Conservation (phyloP, 495 filamentous ascomycete genomes). For the Cercophora samala region DNA sequence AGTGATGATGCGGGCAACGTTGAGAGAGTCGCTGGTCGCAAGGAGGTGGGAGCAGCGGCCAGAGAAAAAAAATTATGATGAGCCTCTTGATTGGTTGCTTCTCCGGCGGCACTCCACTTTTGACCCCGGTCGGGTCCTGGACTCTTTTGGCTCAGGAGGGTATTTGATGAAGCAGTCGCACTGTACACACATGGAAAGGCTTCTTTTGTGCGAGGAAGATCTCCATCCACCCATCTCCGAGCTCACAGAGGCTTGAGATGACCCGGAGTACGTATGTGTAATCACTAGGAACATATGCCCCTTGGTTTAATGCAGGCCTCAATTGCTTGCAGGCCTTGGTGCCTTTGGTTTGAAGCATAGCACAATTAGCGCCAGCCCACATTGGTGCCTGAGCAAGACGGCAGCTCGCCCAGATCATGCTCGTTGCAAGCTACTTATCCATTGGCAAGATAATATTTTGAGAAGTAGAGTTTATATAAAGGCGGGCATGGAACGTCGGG, state of each 20-base stretch:
- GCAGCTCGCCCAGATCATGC: neutral
- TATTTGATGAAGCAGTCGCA: neutral
- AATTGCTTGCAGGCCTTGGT: neutral
- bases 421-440: no score
- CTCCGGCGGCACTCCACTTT: neutral
- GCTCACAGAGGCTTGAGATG: neutral
- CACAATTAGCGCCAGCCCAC: neutral
- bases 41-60: conserved; percentile 8
- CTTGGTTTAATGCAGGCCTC: neutral
- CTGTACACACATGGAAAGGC: neutral
- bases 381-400: neutral
- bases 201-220: neutral
- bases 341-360: neutral
- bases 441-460: no score
- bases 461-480: no score
- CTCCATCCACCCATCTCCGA: neutral
- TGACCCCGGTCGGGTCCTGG: neutral
- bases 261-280: neutral
- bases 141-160: neutral
- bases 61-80: neutral
- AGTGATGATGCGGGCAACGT: conserved; percentile 17
- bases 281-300: neutral
- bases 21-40: conserved; percentile 13
- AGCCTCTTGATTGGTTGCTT: neutral
- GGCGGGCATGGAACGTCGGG: no score